phyloP scores from a whole-genome alignment of 2,329 filamentous ascomycete genomes.

The Epichloe bromicola region DNA sequence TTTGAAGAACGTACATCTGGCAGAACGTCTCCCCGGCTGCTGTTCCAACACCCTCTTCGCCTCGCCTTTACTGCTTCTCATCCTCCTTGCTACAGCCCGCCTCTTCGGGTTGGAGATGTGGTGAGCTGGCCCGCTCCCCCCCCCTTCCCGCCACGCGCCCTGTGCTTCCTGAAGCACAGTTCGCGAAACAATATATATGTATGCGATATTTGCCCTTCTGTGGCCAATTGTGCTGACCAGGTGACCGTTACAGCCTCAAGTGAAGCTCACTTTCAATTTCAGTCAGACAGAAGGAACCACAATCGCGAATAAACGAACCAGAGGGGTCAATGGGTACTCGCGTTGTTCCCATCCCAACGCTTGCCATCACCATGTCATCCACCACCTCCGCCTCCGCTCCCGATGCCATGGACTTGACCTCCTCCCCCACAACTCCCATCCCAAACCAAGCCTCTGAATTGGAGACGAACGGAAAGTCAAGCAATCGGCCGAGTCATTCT shows the following conservation, averaged over 20 bases:
- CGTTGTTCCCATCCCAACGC: conserved; percentile 44
- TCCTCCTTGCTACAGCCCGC: neutral
- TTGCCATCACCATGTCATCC: conserved; percentile 45
- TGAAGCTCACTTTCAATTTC: neutral
- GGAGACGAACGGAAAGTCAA: conserved; percentile 24
- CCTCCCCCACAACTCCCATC: conserved; percentile 31
- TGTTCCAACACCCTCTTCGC: neutral
- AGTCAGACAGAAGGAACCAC: neutral
- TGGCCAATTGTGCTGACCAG: neutral
- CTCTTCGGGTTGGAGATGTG: conserved; percentile 4
- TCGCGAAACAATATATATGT: neutral
- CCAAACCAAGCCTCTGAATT: conserved; percentile 31
- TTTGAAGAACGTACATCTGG: too few relatives aligned
- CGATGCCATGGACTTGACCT: conserved; percentile 50
- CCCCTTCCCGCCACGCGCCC: neutral
- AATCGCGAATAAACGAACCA: neutral
- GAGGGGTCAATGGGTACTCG: conserved; percentile 24
- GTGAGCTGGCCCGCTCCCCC: conserved; percentile 3
- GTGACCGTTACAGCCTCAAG: neutral
- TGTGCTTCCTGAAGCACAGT: neutral
- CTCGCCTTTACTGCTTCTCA: neutral
- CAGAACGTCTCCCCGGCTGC: neutral
- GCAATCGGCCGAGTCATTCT: conserved; percentile 23
- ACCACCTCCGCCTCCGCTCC: conserved; percentile 43
- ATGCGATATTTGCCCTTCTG: conserved; percentile 1